Evolutionary conservation across 345 rosid species (phyloP), one percentile per base, ranked within the genome.

Genomic region (Raphanus raphanistrum): DNA sequence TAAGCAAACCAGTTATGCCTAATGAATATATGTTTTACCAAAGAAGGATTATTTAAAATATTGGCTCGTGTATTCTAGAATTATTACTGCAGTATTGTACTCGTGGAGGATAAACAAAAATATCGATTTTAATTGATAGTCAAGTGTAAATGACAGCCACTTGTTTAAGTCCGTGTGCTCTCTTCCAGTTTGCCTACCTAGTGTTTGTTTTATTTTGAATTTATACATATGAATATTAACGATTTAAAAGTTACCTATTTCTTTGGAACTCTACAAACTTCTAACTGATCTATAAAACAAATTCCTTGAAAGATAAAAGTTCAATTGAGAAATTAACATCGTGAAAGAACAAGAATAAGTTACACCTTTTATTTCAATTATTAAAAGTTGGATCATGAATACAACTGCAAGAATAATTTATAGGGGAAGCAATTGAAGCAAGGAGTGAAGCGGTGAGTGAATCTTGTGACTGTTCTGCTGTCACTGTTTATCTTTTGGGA

Each of bases 401-500:
- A 13, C 76, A 77, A 77, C 67, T 38, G 57, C 72, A 65, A 72
- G 76, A 72, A 78, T 72, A 72, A 26, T 69, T 25, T 43, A 17
- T 32, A 12, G 62, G 33, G 9, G 26, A 15, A 76, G 31, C 50
- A 75, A 27, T 54, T 6, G 64, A 68, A 70, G 73, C 70, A 60
- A 79, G 65, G 66, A 66, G 63, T 66, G 73, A 78, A 48, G 73
- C 77, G 81, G 77, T 59, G 82, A 79, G 79, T 74, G 75, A 79
- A 74, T 79, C 82, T 79, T 79, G 82, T 79, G 82, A 79, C 75
- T 74, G 62, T 50, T 74, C 38, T 70, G 67, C 63, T 88, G 84
- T 85, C 70, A 88, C 85, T 82, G 79, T 78, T 52, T 52, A 52
- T 52, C 52, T 45, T 45, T 13, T 4, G n/a, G n/a, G n/a, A n/a